These are phyloP conservation scores for Phytophthora sp. DNA, from an alignment of 352 stramenopile species.

Conservation along the genomic window DNA sequence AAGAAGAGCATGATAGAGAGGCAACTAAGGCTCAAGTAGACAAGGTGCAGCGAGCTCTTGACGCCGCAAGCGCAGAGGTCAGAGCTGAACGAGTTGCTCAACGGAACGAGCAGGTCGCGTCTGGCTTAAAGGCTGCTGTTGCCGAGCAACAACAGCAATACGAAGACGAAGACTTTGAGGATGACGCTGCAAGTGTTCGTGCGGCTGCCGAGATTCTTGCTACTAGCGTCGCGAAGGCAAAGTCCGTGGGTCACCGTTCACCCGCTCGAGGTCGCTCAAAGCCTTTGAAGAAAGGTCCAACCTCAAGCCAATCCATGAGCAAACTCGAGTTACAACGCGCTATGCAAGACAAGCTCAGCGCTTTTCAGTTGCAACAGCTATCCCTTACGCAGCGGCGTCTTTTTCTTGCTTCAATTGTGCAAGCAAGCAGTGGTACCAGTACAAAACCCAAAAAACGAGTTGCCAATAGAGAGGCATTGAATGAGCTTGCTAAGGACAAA, in stretches of 20 bases:
- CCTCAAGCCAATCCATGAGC: constrained; percentile 18
- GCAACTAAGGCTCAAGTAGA: constrained; percentile 4
- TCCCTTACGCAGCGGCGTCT: constrained; percentile 64
- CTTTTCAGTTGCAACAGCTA: constrained; percentile 67
- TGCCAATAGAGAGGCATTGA: constrained; percentile 45
- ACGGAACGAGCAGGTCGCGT: constrained; percentile 29
- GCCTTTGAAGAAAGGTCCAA: constrained; percentile 28
- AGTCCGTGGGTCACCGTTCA: constrained; percentile 21
- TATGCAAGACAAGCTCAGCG: constrained; percentile 63
- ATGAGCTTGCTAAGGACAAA: constrained; percentile 57
- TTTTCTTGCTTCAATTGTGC: constrained; percentile 60
- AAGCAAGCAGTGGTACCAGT: constrained; percentile 4
- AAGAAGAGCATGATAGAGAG: constrained; percentile 41
- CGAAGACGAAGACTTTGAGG: constrained; percentile 58
- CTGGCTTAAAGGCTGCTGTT: constrained; percentile 39
- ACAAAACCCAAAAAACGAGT: constrained; percentile 13
- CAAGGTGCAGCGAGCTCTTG: constrained; percentile 39
- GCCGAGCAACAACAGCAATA: constrained; percentile 53
- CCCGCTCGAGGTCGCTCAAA: constrained; percentile 14
- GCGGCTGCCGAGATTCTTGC: constrained; percentile 26
- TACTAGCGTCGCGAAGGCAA: constrained; percentile 36
- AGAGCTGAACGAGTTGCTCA: constrained; percentile 29
- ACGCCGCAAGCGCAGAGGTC: constrained; percentile 29
- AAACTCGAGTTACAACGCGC: constrained; percentile 39
- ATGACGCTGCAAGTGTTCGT: constrained; percentile 37